A percentile compares a stretch with the other conserved stretches of the same genome.
phyloP scores from a whole-genome alignment of 257 asterid genomes.

The Paraleonurus japonicus region DNA sequence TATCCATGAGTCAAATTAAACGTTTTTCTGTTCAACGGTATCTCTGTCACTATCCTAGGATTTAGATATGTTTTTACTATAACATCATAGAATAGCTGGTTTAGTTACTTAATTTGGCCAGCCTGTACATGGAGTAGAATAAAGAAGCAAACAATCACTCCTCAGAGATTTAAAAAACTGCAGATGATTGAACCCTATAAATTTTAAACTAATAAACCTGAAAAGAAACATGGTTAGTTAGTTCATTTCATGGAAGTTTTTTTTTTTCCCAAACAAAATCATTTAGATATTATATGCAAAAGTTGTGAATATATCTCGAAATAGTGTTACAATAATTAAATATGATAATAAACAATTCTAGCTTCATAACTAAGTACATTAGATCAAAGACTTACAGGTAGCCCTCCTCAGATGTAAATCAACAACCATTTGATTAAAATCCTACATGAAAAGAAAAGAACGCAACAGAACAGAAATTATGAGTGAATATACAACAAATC shows the following conservation, averaged over 20 bases:
- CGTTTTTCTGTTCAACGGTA: neutral
- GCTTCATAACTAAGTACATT: constrained; percentile 22
- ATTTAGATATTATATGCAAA: neutral
- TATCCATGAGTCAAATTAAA: neutral
- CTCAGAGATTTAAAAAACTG: neutral
- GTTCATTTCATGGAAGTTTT: neutral
- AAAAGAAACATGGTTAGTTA: neutral
- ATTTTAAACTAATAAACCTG: neutral
- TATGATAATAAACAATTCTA: constrained; percentile 18
- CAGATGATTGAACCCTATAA: neutral
- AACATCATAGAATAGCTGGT: neutral
- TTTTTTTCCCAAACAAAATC: neutral
- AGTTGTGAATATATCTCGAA: constrained; percentile 12
- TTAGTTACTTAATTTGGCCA: constrained; percentile 8
- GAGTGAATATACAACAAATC: neutral
- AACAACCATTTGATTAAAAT: constrained; percentile 6
- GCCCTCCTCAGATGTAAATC: neutral
- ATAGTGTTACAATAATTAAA: constrained; percentile 10
- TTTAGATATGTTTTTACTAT: neutral
- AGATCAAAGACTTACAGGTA: constrained; percentile 25
- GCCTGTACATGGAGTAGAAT: constrained; percentile 10
- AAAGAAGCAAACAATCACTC: neutral
- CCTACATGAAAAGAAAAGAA: constrained; percentile 18
- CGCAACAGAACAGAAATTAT: neutral
- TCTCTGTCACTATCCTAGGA: neutral